Conservation (phyloP, 2,329 filamentous ascomycete genomes). For the Arthroderma uncinatum region DNA sequence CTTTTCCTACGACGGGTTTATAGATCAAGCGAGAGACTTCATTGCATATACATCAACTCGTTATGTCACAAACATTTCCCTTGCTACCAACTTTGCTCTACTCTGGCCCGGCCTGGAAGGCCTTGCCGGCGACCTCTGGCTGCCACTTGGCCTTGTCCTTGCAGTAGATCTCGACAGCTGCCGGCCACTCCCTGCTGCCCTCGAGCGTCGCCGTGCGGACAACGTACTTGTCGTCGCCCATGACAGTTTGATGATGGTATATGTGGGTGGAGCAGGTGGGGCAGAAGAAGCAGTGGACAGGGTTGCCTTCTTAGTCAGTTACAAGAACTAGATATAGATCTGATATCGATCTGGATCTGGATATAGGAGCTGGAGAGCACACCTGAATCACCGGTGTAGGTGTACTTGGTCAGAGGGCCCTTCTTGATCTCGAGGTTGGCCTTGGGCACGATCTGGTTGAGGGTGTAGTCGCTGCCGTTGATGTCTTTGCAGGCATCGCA, state of each 20-base stretch:
- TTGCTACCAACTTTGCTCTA: neutral
- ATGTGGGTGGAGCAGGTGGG: conserved; percentile 45
- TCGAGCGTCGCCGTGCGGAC: conserved; percentile 43
- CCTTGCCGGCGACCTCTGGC: conserved; percentile 35
- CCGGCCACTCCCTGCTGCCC: conserved; percentile 38
- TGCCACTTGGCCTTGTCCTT: conserved; percentile 44
- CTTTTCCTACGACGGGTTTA: neutral
- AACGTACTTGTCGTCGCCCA: conserved; percentile 39
- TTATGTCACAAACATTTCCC: neutral
- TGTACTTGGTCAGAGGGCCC: conserved; percentile 42
- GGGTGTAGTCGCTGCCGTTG: conserved; percentile 41
- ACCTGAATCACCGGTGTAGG: conserved; percentile 47
- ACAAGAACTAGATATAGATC: neutral
- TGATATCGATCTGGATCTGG: too few species aligned
- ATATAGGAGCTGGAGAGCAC: conserved; percentile 14
- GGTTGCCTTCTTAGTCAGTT: conserved; percentile 33
- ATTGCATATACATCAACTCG: neutral
- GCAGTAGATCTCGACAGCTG: conserved; percentile 45
- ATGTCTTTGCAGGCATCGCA: conserved; percentile 48
- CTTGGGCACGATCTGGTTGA: conserved; percentile 45
- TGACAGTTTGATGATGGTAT: conserved; percentile 45
- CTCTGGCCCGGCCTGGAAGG: neutral
- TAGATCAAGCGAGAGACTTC: neutral
- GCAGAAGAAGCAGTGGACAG: conserved; percentile 49
- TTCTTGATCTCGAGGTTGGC: conserved; percentile 42